A percentile compares a stretch with the other conserved stretches of the same genome.
Evolutionary conservation across 2,329 filamentous ascomycete genomes (phyloP).

Genomic region (Claviceps fusiformis): DNA sequence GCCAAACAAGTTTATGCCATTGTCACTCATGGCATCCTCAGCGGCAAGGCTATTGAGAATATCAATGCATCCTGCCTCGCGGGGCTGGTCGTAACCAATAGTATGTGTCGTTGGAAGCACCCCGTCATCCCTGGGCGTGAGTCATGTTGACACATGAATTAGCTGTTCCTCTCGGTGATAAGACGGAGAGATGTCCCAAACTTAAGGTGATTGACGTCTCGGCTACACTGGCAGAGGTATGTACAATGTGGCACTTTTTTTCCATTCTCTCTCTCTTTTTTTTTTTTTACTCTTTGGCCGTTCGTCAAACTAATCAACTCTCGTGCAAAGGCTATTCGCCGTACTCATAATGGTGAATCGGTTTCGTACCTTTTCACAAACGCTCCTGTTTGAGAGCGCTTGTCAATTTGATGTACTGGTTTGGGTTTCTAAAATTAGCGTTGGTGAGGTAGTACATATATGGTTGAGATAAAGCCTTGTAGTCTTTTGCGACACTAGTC

Average conservation of each 20-base stretch:
- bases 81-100: slow-evolving; percentile 82
- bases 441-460: not conserved
- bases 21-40: slow-evolving; percentile 87
- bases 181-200: slow-evolving; percentile 63
- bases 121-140: not conserved
- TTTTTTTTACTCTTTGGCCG: not conserved
- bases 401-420: not conserved
- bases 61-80: slow-evolving; percentile 66
- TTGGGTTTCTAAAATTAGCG: not conserved
- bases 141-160: slow-evolving; percentile 12
- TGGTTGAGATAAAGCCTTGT: not conserved
- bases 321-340: slow-evolving; percentile 44
- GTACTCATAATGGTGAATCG: slow-evolving; percentile 53
- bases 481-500: not conserved
- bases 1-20: slow-evolving; percentile 85
- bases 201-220: slow-evolving; percentile 88
- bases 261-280: too few relatives aligned
- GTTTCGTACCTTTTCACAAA: slow-evolving; percentile 58
- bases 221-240: slow-evolving; percentile 57
- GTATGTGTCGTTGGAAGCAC: slow-evolving; percentile 17
- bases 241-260: slow-evolving; percentile 5
- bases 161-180: slow-evolving; percentile 48
- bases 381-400: slow-evolving; percentile 34
- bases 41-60: slow-evolving; percentile 75
- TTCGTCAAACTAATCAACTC: not conserved